Conservation (phyloP, 139 green algal genomes). For the Chlamydomonas sp. region DNA sequence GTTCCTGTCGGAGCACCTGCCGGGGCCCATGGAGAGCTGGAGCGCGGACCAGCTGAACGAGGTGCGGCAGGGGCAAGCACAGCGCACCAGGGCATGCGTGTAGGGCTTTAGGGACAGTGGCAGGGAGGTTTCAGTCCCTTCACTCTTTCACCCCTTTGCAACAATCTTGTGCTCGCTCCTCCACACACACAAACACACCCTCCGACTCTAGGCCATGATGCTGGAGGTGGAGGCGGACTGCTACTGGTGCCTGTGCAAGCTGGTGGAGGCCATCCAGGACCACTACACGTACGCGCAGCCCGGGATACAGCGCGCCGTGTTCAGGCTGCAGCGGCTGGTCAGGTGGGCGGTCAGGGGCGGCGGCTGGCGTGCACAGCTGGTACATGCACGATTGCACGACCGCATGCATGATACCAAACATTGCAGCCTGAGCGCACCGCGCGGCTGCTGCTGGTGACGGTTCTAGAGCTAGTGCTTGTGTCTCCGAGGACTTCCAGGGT, state of each 20-base stretch:
- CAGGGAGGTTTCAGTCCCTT: no score
- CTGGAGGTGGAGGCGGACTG: conserved; percentile 93
- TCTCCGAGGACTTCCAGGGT: no score
- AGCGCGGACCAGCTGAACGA: conserved; percentile 61
- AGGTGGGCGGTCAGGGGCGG: conserved; percentile 46
- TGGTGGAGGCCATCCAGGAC: conserved; percentile 94
- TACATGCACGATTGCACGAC: no score
- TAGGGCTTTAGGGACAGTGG: no score
- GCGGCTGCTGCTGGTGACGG: no score
- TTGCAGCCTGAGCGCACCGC: no score
- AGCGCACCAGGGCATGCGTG: no score
- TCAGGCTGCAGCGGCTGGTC: conserved; percentile 88
- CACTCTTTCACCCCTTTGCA: no score
- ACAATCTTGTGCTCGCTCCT: no score
- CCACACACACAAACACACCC: neutral
- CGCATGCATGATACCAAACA: no score
- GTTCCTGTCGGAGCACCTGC: conserved; percentile 87
- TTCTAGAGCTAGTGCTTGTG: no score
- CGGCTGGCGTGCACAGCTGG: neutral
- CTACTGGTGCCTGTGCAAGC: conserved; percentile 97
- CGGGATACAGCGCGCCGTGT: conserved; percentile 94
- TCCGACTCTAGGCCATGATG: conserved; percentile 58
- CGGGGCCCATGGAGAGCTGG: conserved; percentile 74
- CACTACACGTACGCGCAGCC: conserved; percentile 98
- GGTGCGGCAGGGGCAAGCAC: conserved; percentile 13